Base-by-base conservation (phyloP, 495 filamentous ascomycete species). In the Hypoxylon intermedium region DNA sequence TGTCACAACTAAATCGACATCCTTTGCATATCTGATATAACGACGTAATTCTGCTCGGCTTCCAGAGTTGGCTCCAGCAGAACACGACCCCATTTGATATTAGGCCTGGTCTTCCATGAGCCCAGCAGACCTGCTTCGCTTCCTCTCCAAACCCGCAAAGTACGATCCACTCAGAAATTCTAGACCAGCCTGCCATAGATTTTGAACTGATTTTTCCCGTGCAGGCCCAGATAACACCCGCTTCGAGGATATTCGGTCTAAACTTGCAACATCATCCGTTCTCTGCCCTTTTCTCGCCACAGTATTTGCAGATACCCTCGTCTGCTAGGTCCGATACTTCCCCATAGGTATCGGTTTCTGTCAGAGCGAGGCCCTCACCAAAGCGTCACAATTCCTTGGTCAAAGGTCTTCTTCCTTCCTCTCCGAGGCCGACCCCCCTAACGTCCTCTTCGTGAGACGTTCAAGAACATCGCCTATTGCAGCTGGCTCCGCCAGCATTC, bases 141-240 rank as follows among this genome's bases (percentile, higher is more conserved):
- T 96, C 80, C 85, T 97, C 62, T 96, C 91, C 59, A 95, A 95
- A 82, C 93, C 92, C 69, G 91, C 90, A 72, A 97, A 97, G 93
- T 98, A 76, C 74, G 89, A 24, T 23, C 5, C 33, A 31, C 46
- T 31, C 20, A 34, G 6, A 26, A 21, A 45, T 42, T 18, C 20
- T 40, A 28, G 16, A 16, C 42, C 41, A 40, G 16, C 26, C 44
- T 41, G 12, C 46, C 23, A 3, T 19, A 1, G 13, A 46, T 3
- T 23, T 21, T 52, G 41, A 55, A 46, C 36, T n/a, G 7, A 31
- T 65, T 53, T 47, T 60, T 56, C 13, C 53, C 42, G 24, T 19
- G 21, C 63, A 97, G 93, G 84, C 92, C 92, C 75, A 84, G 93
- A 96, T 97, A 96, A 86, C 90, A 88, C 83, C 70, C 62, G 63